Conservation (phyloP, 163 green algal genomes). For the Coccomyxa subellipsoidea region DNA sequence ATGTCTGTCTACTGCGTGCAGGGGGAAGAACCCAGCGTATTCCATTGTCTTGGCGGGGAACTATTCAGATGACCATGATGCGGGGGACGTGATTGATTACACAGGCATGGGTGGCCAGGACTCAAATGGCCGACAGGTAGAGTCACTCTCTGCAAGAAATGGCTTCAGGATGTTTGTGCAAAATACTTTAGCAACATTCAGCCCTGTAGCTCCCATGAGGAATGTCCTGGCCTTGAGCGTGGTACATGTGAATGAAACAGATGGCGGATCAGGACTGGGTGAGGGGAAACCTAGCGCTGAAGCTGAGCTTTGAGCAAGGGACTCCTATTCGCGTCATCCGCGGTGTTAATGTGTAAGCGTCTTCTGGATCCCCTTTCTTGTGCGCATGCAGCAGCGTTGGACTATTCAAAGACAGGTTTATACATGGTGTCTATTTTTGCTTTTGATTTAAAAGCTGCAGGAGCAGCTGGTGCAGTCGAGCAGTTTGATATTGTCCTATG, state of each 20-base stretch:
- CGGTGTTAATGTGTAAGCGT: not conserved
- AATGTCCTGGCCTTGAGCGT: no score
- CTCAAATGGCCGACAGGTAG: not conserved
- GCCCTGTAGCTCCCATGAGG: no score
- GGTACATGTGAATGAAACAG: not conserved
- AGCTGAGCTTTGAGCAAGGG: not conserved
- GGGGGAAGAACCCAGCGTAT: not conserved
- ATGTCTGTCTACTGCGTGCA: not conserved
- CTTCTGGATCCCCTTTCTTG: not conserved
- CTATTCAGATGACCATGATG: not conserved
- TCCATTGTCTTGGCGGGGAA: not conserved
- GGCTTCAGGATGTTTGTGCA: not conserved
- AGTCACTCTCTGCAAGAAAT: not conserved
- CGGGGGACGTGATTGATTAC: not conserved
- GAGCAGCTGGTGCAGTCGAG: no score
- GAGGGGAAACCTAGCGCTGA: not conserved
- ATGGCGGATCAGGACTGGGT: slow-evolving; percentile 1
- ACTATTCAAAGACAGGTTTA: no score
- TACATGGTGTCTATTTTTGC: no score
- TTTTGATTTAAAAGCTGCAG: no score
- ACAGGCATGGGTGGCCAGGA: not conserved
- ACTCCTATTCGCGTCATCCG: not conserved
- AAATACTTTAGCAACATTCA: not conserved
- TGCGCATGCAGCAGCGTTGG: no score
- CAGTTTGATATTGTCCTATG: no score